Conservation (phyloP, 768 basidiomycete genomes). For the Lentinula boryana region DNA sequence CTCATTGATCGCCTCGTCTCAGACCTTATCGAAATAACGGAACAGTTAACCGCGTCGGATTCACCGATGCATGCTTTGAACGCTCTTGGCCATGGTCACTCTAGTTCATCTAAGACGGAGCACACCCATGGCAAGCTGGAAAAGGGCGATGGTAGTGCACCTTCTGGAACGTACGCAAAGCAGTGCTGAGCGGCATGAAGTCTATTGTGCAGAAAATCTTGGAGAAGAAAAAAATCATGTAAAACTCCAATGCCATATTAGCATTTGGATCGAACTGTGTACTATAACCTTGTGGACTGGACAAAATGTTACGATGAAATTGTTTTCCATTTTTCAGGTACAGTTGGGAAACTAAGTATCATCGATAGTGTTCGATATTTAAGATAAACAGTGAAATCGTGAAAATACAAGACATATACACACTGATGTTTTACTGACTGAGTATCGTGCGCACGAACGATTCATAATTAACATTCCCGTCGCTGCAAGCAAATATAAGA, state of each 20-base stretch:
- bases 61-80: conserved; percentile 50
- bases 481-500: conserved; percentile 39
- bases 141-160: conserved; percentile 35
- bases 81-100: conserved; percentile 25
- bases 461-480: conserved; percentile 97
- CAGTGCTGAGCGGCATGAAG: conserved; percentile 39
- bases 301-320: background rate
- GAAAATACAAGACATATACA: background rate
- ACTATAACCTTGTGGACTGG: background rate
- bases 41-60: conserved; percentile 31
- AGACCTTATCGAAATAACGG: conserved; percentile 36
- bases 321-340: too few species aligned
- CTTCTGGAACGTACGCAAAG: conserved; percentile 64
- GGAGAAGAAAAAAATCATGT: background rate
- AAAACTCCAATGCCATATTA: background rate
- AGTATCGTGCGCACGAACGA: conserved; percentile 94
- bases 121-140: conserved; percentile 39
- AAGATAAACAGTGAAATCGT: background rate
- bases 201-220: too few species aligned
- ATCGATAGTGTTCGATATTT: background rate
- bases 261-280: background rate
- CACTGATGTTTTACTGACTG: conserved; percentile 50
- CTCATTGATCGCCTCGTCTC: conserved; percentile 58
- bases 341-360: too few species aligned
- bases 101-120: conserved; percentile 25